phyloP scores from a whole-genome alignment of 1,284 basidiomycete genomes.

The Pterula multifida region DNA sequence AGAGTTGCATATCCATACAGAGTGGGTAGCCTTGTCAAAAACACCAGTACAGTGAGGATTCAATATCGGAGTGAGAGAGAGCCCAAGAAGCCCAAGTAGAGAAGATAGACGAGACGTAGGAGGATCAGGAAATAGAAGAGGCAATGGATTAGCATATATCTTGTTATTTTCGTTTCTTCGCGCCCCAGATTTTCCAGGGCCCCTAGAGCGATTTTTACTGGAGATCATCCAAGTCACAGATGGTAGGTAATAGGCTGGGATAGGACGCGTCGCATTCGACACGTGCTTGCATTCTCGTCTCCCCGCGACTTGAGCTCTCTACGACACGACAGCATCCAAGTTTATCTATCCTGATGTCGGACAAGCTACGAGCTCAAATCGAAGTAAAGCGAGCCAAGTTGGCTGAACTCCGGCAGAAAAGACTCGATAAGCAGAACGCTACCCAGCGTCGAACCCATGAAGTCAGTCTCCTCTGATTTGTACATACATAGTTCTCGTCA shows the following conservation, averaged over 20 bases:
- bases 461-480: constrained; percentile 16
- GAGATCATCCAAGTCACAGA: not conserved
- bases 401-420: constrained; percentile 66
- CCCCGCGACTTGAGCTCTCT: not conserved
- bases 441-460: constrained; percentile 42
- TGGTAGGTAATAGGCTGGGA: not conserved
- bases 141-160: constrained; percentile 55
- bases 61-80: constrained; percentile 33
- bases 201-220: constrained; percentile 7
- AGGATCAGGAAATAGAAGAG: constrained; percentile 39
- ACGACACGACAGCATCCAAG: not conserved
- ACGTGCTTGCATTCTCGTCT: not conserved
- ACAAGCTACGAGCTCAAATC: constrained; percentile 61
- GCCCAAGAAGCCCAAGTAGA: constrained; percentile 41
- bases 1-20: constrained; percentile 66
- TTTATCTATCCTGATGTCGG: constrained; percentile 23
- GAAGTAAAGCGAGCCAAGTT: constrained; percentile 87
- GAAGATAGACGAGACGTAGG: constrained; percentile 25
- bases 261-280: no score
- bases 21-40: constrained; percentile 62
- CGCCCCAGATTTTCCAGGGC: constrained; percentile 36
- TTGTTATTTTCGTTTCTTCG: constrained; percentile 50
- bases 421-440: constrained; percentile 54
- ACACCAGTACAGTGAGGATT: constrained; percentile 58
- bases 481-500: constrained; percentile 3